A percentile compares a stretch with the other conserved stretches of the same genome.
These are phyloP conservation scores for Leccinum sublutescens DNA, from an alignment of 768 basidiomycete species.

Conservation along the genomic window DNA sequence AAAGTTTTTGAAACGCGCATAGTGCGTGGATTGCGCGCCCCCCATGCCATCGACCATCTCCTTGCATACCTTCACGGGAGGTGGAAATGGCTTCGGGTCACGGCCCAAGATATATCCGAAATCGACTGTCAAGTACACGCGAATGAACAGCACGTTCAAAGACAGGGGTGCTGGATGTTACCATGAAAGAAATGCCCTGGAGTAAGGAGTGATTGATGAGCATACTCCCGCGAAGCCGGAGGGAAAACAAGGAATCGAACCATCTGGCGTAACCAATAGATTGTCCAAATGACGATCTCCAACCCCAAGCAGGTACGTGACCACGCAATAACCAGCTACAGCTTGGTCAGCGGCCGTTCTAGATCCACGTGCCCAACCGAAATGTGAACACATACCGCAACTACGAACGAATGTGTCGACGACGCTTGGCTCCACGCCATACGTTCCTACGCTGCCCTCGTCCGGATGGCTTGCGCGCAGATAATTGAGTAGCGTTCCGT, in stretches of 20 bases:
- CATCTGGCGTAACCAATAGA: constrained; percentile 87
- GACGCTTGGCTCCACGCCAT: constrained; percentile 91
- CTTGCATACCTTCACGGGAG: constrained; percentile 97
- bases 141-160: constrained; percentile 9
- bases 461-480: constrained; percentile 84
- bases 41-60: constrained; percentile 99
- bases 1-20: constrained; percentile 92
- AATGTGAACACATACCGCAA: constrained; percentile 66
- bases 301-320: constrained; percentile 94
- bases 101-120: constrained; percentile 98
- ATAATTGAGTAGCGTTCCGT: constrained; percentile 85
- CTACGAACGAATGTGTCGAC: constrained; percentile 96
- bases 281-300: constrained; percentile 98
- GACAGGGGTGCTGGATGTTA: constrained; percentile 30
- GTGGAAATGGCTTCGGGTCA: constrained; percentile 97
- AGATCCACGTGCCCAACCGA: neutral
- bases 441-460: constrained; percentile 91
- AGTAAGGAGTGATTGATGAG: constrained; percentile 2
- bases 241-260: constrained; percentile 36
- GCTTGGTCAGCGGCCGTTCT: constrained; percentile 14
- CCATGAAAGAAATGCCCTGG: constrained; percentile 96
- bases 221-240: neutral
- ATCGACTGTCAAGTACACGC: constrained; percentile 59
- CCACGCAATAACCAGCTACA: constrained; percentile 94
- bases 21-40: constrained; percentile 93